These are phyloP conservation scores for Saccharomycopsis sp. DNA, from an alignment of 805 yeast genomes.

Conservation along the genomic window DNA sequence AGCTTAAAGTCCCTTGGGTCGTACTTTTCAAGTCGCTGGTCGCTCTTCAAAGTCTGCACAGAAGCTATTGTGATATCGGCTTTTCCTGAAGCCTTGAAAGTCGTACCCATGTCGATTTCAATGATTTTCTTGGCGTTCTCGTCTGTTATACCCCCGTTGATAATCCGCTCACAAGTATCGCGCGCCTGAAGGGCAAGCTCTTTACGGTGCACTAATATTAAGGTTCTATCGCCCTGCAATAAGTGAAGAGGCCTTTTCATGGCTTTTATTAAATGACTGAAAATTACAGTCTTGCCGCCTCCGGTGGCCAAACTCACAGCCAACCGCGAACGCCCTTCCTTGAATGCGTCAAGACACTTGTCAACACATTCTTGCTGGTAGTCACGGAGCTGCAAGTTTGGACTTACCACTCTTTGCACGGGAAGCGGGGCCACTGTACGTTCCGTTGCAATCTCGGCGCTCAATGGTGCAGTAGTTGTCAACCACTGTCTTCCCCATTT, in stretches of 20 bases:
- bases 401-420: neutral
- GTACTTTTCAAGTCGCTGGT: slow-evolving; percentile 43
- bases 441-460: neutral
- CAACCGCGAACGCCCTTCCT: slow-evolving; percentile 43
- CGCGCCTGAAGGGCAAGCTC: slow-evolving; percentile 74
- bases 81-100: slow-evolving; percentile 32
- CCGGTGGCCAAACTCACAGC: slow-evolving; percentile 92
- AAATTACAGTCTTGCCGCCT: slow-evolving; percentile 86
- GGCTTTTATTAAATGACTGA: slow-evolving; percentile 48
- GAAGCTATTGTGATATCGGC: slow-evolving; percentile 73
- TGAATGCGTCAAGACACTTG: slow-evolving; percentile 43
- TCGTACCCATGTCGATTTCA: slow-evolving; percentile 63
- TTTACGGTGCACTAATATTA: slow-evolving; percentile 74
- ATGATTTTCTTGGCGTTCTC: slow-evolving; percentile 30
- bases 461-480: neutral
- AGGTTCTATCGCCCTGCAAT: slow-evolving; percentile 25
- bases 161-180: slow-evolving; percentile 35
- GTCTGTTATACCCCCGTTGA: slow-evolving; percentile 34
- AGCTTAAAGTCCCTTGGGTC: slow-evolving; percentile 58
- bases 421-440: neutral
- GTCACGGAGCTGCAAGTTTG: slow-evolving; percentile 25
- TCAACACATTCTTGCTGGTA: slow-evolving; percentile 72
- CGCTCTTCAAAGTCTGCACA: slow-evolving; percentile 50
- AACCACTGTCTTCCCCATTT: neutral
- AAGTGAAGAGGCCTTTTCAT: slow-evolving; percentile 10